Evolutionary conservation across 768 basidiomycete species (phyloP).

Genomic region (Mrakia gelida): DNA sequence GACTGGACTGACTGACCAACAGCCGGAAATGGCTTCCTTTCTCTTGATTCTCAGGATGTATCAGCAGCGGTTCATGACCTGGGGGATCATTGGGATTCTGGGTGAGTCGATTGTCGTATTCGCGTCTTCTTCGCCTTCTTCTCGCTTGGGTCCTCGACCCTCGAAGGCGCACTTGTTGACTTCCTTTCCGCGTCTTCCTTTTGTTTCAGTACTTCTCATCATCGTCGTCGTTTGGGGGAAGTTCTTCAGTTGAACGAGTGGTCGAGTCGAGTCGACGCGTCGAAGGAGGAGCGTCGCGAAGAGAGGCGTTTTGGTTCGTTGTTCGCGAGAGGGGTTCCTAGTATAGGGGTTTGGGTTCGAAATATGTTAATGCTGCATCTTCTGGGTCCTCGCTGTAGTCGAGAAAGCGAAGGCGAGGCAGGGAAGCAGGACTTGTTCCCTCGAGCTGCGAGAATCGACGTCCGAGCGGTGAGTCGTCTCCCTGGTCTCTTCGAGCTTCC

Average conservation of each 20-base stretch:
- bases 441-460: too few species aligned
- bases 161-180: background rate
- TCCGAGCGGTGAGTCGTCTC: too few species aligned
- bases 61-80: constrained; percentile 86
- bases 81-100: constrained; percentile 76
- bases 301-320: too few species aligned
- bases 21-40: constrained; percentile 25
- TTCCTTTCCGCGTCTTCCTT: too few species aligned
- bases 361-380: too few species aligned
- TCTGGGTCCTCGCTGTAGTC: too few species aligned
- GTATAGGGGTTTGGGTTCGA: too few species aligned
- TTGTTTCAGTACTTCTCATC: background rate
- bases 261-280: background rate
- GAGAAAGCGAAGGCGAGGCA: too few species aligned
- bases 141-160: too few species aligned
- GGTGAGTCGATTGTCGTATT: constrained; percentile 56
- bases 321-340: too few species aligned
- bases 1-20: constrained; percentile 5
- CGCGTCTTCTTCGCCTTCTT: background rate
- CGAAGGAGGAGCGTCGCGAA: background rate
- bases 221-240: constrained; percentile 27
- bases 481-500: too few species aligned
- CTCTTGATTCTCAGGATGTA: constrained; percentile 70
- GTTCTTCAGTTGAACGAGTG: background rate
- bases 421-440: too few species aligned